Evolutionary conservation across 805 yeast species (phyloP).

Genomic region (Komagataella mondaviorum): DNA sequence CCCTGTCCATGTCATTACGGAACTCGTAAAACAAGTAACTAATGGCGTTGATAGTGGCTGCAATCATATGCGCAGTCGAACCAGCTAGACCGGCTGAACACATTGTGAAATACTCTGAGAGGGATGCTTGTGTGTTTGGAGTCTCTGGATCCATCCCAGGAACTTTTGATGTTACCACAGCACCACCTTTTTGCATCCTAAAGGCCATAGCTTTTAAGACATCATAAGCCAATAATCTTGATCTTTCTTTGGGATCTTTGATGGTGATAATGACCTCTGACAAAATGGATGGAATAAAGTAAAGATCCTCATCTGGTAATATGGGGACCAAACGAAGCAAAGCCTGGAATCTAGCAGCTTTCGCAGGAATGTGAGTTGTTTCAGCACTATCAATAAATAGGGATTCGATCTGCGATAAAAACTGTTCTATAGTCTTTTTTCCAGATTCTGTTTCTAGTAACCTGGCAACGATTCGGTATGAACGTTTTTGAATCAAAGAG

Average conservation of each 20-base stretch:
- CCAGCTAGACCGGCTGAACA: conserved; percentile 95
- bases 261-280: conserved; percentile 87
- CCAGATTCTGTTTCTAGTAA: conserved; percentile 63
- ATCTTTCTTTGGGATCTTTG: conserved; percentile 85
- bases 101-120: conserved; percentile 82
- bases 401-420: conserved; percentile 43
- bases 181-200: conserved; percentile 58
- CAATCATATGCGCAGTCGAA: conserved; percentile 86
- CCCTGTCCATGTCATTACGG: conserved; percentile 45
- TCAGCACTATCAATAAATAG: conserved; percentile 46
- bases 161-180: conserved; percentile 47
- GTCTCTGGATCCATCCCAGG: conserved; percentile 52
- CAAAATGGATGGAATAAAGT: conserved; percentile 67
- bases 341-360: conserved; percentile 67
- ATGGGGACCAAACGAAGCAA: conserved; percentile 44
- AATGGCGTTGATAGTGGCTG: conserved; percentile 88
- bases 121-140: conserved; percentile 53
- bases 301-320: conserved; percentile 51
- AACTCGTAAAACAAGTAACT: conserved; percentile 83
- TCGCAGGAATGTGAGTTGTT: conserved; percentile 55
- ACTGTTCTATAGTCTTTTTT: conserved; percentile 32
- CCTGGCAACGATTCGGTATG: conserved; percentile 66
- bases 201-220: conserved; percentile 71
- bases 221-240: conserved; percentile 70
- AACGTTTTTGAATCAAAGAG: conserved; percentile 74